Evolutionary conservation across 495 filamentous ascomycete species (phyloP).

Genomic region (Penicillium waksmanii): DNA sequence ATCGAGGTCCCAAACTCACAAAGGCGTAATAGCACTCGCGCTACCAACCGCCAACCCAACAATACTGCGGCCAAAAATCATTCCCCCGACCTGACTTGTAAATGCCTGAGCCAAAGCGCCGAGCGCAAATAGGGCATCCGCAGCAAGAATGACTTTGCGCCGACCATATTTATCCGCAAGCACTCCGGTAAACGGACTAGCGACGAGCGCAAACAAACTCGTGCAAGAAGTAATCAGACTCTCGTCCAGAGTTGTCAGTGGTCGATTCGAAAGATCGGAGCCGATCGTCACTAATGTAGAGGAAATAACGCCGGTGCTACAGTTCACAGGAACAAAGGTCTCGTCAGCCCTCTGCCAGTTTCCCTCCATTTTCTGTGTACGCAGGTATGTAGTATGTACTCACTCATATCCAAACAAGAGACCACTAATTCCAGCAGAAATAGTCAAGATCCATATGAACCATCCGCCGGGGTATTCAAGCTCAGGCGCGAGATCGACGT

Average conservation of each 20-base stretch:
- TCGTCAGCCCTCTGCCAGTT: neutral
- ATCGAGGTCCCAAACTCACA: slow-evolving; percentile 49
- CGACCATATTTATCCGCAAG: slow-evolving; percentile 77
- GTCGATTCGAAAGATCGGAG: slow-evolving; percentile 68
- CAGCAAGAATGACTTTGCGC: slow-evolving; percentile 73
- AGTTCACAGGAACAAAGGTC: slow-evolving; percentile 12
- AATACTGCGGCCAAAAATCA: slow-evolving; percentile 79
- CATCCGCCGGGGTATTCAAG: slow-evolving; percentile 33
- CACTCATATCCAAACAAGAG: slow-evolving; percentile 87
- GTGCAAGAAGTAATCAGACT: slow-evolving; percentile 83
- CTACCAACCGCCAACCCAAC: slow-evolving; percentile 83
- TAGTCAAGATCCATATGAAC: slow-evolving; percentile 75
- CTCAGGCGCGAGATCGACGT: slow-evolving; percentile 17
- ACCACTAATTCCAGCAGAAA: slow-evolving; percentile 82
- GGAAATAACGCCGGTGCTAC: slow-evolving; percentile 88
- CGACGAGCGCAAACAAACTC: slow-evolving; percentile 75
- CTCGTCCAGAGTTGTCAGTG: slow-evolving; percentile 76
- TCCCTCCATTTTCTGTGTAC: neutral
- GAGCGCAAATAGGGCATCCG: slow-evolving; percentile 75
- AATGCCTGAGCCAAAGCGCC: slow-evolving; percentile 75
- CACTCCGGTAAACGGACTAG: slow-evolving; percentile 74
- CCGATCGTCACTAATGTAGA: slow-evolving; percentile 81
- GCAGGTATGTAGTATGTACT: slow-evolving; percentile 8
- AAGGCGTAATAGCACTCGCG: slow-evolving; percentile 79
- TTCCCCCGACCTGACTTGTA: slow-evolving; percentile 62